Conservation (phyloP, 352 stramenopile genomes). For the Blastocystis sp. region DNA sequence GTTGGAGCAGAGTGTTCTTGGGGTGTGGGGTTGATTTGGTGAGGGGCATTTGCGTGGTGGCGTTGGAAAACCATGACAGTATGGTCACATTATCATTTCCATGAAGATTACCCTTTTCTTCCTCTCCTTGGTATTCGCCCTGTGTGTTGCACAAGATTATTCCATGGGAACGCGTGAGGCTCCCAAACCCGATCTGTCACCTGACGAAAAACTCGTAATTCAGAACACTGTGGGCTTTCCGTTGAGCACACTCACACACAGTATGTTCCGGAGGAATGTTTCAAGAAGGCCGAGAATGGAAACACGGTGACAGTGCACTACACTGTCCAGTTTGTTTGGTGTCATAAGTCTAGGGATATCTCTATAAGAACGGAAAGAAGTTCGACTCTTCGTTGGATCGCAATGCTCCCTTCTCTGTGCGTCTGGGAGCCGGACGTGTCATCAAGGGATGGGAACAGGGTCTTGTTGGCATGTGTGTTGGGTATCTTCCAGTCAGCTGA, state of each 20-base stretch:
- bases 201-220: constrained; percentile 31
- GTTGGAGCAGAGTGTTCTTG: too few species aligned
- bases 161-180: constrained; percentile 22
- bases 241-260: background rate
- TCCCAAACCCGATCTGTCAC: constrained; percentile 20
- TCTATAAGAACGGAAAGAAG: constrained; percentile 62
- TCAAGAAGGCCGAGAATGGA: constrained; percentile 33
- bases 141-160: constrained; percentile 11
- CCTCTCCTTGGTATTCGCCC: background rate
- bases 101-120: constrained; percentile 5
- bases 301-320: constrained; percentile 41
- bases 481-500: background rate
- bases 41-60: too few species aligned
- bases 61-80: too few species aligned
- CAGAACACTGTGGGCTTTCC: background rate
- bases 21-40: too few species aligned
- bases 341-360: constrained; percentile 25
- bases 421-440: constrained; percentile 60
- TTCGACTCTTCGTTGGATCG: constrained; percentile 63
- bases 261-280: constrained; percentile 37
- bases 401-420: constrained; percentile 62
- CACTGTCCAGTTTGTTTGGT: background rate
- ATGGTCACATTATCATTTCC: background rate
- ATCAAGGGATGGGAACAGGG: constrained; percentile 60
- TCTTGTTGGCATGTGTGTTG: constrained; percentile 58